Conservation (phyloP, 164 flowering plant genomes). For the Nelumbo lutea region DNA sequence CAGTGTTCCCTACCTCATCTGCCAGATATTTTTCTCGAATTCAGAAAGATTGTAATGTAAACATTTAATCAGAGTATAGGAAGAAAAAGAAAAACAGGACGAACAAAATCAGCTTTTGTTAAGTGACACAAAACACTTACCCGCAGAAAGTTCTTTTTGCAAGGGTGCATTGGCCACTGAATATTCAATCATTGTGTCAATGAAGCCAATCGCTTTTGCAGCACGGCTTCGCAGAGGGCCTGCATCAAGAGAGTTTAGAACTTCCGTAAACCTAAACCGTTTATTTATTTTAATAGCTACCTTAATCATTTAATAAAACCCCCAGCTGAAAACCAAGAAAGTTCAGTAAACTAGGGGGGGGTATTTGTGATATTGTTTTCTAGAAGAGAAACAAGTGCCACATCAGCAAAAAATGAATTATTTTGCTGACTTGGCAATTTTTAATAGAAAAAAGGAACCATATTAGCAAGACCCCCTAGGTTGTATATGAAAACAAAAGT, state of each 20-base stretch:
- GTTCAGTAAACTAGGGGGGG: no score
- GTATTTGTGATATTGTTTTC: no score
- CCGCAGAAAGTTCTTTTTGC: slow-evolving; percentile 81
- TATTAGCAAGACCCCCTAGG: no score
- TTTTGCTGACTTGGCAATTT: no score
- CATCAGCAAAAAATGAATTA: no score
- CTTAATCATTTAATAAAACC: no score
- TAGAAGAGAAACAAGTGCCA: no score
- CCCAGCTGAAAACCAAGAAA: no score
- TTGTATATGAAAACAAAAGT: no score
- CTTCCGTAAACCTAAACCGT: no score
- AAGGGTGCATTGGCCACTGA: slow-evolving; percentile 80
- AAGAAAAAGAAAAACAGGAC: background rate
- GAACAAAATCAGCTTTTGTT: background rate
- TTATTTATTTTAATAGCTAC: no score
- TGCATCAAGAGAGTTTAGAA: slow-evolving; percentile 9
- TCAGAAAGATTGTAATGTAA: background rate
- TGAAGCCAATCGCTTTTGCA: slow-evolving; percentile 94
- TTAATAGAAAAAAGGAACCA: no score
- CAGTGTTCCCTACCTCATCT: slow-evolving; percentile 88
- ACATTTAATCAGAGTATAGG: background rate
- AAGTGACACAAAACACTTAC: slow-evolving; percentile 22
- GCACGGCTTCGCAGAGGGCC: slow-evolving; percentile 94
- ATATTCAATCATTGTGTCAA: slow-evolving; percentile 88
- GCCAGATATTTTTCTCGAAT: slow-evolving; percentile 20